These are phyloP conservation scores for Nepenthes mirabilis DNA, from an alignment of 148 eudicot genomes.

Conservation along the genomic window DNA sequence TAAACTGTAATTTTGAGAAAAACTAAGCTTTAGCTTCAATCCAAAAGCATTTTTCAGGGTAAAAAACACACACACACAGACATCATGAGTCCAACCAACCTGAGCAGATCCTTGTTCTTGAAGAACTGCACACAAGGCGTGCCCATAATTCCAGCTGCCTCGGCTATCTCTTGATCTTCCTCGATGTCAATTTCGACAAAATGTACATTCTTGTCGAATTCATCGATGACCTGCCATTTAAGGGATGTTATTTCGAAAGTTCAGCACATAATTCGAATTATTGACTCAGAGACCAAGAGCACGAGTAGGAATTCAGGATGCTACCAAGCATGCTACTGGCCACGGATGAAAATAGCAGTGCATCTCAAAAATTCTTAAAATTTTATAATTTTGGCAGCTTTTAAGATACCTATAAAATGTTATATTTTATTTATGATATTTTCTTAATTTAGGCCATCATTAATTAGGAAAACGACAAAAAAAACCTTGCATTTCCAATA, in stretches of 20 bases:
- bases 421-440: no score
- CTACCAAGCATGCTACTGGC: neutral
- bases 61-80: neutral
- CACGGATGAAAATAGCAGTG: no score
- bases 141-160: constrained; percentile 98
- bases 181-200: constrained; percentile 89
- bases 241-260: constrained; percentile 5
- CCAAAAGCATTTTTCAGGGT: no score
- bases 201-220: constrained; percentile 72
- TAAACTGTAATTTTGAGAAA: no score
- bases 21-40: no score
- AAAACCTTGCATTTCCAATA: no score
- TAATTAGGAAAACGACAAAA: no score
- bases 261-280: neutral
- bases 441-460: no score
- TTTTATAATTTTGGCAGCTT: no score
- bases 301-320: neutral
- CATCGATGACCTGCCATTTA: constrained; percentile 83
- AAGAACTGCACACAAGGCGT: constrained; percentile 97
- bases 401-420: no score
- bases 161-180: constrained; percentile 95
- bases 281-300: neutral
- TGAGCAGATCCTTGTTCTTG: constrained; percentile 92
- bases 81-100: constrained; percentile 30
- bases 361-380: no score